Evolutionary conservation across 2,329 filamentous ascomycete species (phyloP).

Genomic region (Elsinoe fawcettii): DNA sequence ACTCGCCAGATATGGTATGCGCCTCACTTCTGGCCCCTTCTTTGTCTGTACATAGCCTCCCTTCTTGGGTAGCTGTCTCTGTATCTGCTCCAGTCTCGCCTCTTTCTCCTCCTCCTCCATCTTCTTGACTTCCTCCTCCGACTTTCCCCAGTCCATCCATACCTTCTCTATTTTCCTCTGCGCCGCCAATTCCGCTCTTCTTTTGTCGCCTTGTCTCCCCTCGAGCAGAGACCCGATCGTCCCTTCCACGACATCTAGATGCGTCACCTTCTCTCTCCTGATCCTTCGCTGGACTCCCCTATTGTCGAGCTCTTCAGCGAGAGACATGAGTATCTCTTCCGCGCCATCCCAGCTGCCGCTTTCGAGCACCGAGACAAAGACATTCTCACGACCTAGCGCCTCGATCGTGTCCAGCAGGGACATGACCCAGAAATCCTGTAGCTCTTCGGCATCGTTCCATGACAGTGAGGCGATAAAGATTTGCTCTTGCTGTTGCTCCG

Average conservation of each 20-base stretch:
- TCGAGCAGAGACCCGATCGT: not conserved
- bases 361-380: constrained; percentile 61
- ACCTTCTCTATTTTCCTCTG: not conserved
- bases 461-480: constrained; percentile 64
- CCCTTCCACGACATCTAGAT: constrained; percentile 36
- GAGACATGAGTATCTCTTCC: constrained; percentile 51
- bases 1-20: constrained; percentile 61
- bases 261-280: constrained; percentile 51
- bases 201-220: not conserved
- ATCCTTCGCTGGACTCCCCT: constrained; percentile 50
- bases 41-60: constrained; percentile 59
- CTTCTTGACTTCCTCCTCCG: constrained; percentile 34
- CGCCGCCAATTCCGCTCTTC: not conserved
- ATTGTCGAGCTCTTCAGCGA: constrained; percentile 48
- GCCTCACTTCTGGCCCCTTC: constrained; percentile 47
- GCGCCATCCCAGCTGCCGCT: constrained; percentile 63
- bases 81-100: not conserved
- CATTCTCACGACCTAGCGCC: constrained; percentile 53
- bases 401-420: constrained; percentile 52
- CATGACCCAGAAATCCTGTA: constrained; percentile 55
- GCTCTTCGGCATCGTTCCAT: constrained; percentile 57
- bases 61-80: constrained; percentile 31
- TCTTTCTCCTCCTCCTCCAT: not conserved
- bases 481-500: constrained; percentile 20
- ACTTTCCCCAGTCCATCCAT: not conserved